Evolutionary conservation across 1,284 basidiomycete species (phyloP), one percentile per base, ranked within the genome.

Genomic region (Austroboletus novae-zelandiae): DNA sequence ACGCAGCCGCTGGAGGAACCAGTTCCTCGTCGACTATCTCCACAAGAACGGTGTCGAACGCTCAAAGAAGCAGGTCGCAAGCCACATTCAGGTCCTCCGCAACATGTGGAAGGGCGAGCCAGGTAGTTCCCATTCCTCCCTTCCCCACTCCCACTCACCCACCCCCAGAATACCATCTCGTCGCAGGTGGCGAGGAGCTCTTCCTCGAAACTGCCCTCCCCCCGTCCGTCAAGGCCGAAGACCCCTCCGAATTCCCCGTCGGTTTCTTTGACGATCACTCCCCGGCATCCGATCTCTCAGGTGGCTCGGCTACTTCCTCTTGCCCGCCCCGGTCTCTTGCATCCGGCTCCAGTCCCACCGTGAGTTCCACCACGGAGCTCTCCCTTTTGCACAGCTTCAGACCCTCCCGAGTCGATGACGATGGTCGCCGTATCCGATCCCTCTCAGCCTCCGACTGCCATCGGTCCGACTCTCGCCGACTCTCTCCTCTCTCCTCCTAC

Each of bases 41-140:
- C 75, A 80, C 51, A 80, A 78, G 57, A 71, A 74, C 39, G 84
- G 83, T 51, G 80, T 91, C 61, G 74, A 75, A 29, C 81, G 88
- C 32, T 78, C 84, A 37, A 89, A 88, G 75, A 90, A 90, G 65
- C 87, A 90, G 66, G 88, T 91, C 58, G 88, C 89, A 17, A 87
- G 84, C 63, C 88, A 91, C 62, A 87, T 91, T 47, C 88, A 91
- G 64, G 88, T 90, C 50, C 68, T 90, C 43, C 74, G 86, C 41
- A 90, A 89, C 63, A 90, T 90, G 87, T 89, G 86, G 87, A 89
- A 89, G 64, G 87, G 86, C 32, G 81, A 87, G 53, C 76, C 82
- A 72, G 81, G 86, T 86, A 55, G 39, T 75, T 62, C 30, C 56
- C 52, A 40, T 29, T 42, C 31, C 37, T 34, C 46, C 31, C 40